Conservation (phyloP, 148 eudicot species). For the Diospyros lotus region DNA sequence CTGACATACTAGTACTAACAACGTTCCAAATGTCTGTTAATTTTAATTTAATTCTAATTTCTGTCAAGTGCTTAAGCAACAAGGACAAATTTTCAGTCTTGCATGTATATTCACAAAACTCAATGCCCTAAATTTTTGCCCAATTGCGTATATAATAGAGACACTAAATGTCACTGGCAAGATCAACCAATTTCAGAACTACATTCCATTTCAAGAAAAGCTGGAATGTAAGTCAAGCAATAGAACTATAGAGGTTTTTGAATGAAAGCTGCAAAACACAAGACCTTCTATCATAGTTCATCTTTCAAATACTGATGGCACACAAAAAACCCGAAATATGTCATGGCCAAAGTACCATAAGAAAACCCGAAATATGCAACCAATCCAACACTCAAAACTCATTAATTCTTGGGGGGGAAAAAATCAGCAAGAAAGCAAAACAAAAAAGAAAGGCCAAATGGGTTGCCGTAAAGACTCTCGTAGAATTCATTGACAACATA, state of each 20-base stretch:
- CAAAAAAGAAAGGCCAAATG: background rate
- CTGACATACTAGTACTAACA: background rate
- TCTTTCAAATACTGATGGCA: background rate
- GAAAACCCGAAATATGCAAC: slow-evolving; percentile 36
- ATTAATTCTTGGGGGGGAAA: background rate
- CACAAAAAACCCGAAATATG: too few species aligned
- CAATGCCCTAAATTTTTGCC: background rate
- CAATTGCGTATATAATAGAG: background rate
- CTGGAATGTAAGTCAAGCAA: background rate
- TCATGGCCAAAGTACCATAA: slow-evolving; percentile 20
- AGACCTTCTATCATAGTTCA: background rate
- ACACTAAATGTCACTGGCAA: background rate
- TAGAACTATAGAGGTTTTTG: background rate
- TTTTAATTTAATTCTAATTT: background rate
- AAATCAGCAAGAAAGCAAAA: background rate
- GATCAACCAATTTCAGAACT: background rate
- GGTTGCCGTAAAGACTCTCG: background rate
- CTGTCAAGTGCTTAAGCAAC: background rate
- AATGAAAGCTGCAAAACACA: background rate
- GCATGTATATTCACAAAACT: background rate
- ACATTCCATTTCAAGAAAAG: background rate
- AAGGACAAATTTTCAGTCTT: background rate
- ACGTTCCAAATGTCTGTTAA: background rate
- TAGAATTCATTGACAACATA: background rate
- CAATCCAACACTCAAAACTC: slow-evolving; percentile 19